These are phyloP conservation scores for Aspergillus haitiensis DNA, from an alignment of 495 filamentous ascomycete genomes.

Conservation along the genomic window DNA sequence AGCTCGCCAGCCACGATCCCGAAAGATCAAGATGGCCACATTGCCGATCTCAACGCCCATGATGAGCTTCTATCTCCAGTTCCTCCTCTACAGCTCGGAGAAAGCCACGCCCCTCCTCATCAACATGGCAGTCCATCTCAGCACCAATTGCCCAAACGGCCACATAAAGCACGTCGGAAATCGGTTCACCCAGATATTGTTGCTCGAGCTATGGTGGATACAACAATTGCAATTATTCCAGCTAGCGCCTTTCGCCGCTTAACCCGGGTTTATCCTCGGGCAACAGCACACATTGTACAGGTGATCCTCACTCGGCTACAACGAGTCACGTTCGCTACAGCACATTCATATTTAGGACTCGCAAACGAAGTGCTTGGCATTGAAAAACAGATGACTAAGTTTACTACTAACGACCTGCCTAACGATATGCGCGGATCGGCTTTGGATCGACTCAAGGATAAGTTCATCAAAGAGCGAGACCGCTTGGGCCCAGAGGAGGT, in stretches of 20 bases:
- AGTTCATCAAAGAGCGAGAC: conserved; percentile 84
- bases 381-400: conserved; percentile 87
- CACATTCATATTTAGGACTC: conserved; percentile 88
- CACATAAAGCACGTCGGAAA: conserved; percentile 52
- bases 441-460: conserved; percentile 84
- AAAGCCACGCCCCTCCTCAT: conserved; percentile 32
- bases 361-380: conserved; percentile 88
- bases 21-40: conserved; percentile 25
- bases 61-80: conserved; percentile 52
- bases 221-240: conserved; percentile 96
- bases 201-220: conserved; percentile 93
- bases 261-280: conserved; percentile 93
- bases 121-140: conserved; percentile 14
- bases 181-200: conserved; percentile 97
- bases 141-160: conserved; percentile 22
- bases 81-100: conserved; percentile 73
- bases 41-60: conserved; percentile 22
- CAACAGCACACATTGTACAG: conserved; percentile 95
- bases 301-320: conserved; percentile 94
- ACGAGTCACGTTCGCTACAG: conserved; percentile 89
- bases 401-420: conserved; percentile 86
- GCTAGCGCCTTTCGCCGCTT: conserved; percentile 91
- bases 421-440: conserved; percentile 86
- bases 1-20: conserved; percentile 30
- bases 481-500: conserved; percentile 80